Evolutionary conservation across 768 basidiomycete species (phyloP).

Genomic region (Tephrocybe sp.): DNA sequence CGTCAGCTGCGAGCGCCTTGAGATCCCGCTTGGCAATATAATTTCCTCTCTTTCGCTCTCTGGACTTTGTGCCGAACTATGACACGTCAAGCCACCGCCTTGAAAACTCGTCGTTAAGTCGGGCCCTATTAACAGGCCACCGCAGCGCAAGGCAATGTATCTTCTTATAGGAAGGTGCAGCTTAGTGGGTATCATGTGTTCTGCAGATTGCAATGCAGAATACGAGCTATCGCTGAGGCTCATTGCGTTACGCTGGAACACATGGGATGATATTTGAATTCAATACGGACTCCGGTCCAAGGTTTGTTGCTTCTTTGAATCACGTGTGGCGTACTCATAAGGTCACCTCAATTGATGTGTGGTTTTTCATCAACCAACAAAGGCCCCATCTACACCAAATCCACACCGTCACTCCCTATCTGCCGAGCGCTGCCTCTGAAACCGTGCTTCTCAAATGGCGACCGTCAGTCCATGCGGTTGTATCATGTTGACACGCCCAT

Average conservation of each 20-base stretch:
- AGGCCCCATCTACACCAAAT: not conserved
- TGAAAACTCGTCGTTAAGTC: too few species aligned
- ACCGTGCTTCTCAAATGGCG: not conserved
- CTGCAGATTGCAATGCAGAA: too few species aligned
- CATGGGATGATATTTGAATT: too few species aligned
- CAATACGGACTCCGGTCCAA: not conserved
- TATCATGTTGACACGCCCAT: not conserved
- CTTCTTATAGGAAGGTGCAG: not conserved
- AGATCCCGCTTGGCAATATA: too few species aligned
- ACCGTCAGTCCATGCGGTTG: not conserved
- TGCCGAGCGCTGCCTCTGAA: not conserved
- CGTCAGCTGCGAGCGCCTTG: too few species aligned
- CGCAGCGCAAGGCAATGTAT: not conserved
- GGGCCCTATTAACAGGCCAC: not conserved
- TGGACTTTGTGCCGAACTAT: too few species aligned
- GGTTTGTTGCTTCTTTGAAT: not conserved
- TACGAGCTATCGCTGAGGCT: too few species aligned
- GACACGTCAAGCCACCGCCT: too few species aligned
- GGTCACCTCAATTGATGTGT: not conserved
- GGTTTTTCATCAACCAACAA: not conserved
- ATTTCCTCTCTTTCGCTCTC: too few species aligned
- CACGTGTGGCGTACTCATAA: slow-evolving; percentile 9
- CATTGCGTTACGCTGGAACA: too few species aligned
- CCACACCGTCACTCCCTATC: not conserved
- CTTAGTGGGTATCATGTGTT: not conserved